Conservation (phyloP, 176 grass and related monocot genomes). For the Avena insularis region DNA sequence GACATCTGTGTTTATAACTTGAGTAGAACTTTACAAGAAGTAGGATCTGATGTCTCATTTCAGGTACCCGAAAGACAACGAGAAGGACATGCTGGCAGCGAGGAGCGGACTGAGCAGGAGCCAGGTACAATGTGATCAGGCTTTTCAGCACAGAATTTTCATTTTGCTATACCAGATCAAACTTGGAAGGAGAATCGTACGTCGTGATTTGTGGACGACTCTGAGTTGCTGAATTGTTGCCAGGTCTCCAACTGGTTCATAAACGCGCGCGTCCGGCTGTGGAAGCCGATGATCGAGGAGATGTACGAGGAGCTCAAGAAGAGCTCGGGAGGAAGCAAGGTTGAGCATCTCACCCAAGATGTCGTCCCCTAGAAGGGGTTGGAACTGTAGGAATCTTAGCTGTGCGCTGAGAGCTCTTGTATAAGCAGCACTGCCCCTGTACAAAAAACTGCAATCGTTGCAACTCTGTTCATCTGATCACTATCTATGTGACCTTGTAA, state of each 20-base stretch:
- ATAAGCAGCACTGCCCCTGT: neutral
- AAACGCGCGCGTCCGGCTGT: slow-evolving; percentile 79
- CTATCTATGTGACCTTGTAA: slow-evolving; percentile 9
- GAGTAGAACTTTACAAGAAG: neutral
- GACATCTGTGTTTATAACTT: neutral
- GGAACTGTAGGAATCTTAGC: neutral
- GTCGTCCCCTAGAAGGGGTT: slow-evolving; percentile 20
- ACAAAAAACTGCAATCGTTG: neutral
- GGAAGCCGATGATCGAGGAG: slow-evolving; percentile 94
- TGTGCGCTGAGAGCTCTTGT: slow-evolving; percentile 1
- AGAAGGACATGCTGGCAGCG: slow-evolving; percentile 85
- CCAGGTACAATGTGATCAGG: slow-evolving; percentile 59
- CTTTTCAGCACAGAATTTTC: neutral
- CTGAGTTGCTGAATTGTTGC: neutral
- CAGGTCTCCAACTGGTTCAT: slow-evolving; percentile 98
- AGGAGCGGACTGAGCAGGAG: slow-evolving; percentile 89
- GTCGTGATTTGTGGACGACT: neutral
- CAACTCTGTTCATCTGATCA: neutral
- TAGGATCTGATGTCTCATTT: slow-evolving; percentile 28
- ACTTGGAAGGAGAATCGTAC: neutral
- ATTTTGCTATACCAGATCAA: neutral
- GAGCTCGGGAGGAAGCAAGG: slow-evolving; percentile 33
- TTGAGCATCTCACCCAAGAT: slow-evolving; percentile 26
- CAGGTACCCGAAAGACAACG: slow-evolving; percentile 93
- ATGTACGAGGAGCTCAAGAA: slow-evolving; percentile 85